Conservation (phyloP, 768 basidiomycete species). For the Nidularia pulvinata region DNA sequence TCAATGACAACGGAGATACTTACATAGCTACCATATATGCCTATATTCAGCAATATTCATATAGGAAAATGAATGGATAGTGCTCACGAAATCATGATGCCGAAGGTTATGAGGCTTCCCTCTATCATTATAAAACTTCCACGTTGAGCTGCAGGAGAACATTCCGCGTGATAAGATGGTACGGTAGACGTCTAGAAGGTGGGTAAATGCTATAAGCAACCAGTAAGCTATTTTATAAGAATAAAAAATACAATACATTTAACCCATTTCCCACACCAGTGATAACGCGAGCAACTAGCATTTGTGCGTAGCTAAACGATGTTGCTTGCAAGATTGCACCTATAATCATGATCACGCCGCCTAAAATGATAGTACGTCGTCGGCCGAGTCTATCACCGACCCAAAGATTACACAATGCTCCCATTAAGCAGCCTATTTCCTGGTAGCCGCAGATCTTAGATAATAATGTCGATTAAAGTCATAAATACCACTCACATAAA, state of each 20-base stretch:
- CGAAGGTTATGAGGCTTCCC: conserved; percentile 62
- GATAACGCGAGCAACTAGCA: conserved; percentile 59
- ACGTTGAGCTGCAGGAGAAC: conserved; percentile 55
- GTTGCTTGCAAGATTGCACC: conserved; percentile 63
- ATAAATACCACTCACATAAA: conserved; percentile 43
- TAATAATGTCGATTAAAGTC: neutral
- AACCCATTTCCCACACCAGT: conserved; percentile 70
- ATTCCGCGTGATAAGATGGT: conserved; percentile 66
- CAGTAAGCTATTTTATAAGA: neutral
- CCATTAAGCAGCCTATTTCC: conserved; percentile 67
- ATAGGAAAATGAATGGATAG: too few species aligned
- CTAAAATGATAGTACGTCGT: conserved; percentile 54
- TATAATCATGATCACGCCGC: conserved; percentile 58
- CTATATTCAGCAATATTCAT: too few species aligned
- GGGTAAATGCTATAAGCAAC: neutral
- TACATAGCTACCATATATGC: too few species aligned
- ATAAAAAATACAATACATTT: conserved; percentile 33
- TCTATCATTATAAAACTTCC: conserved; percentile 68
- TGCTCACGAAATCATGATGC: conserved; percentile 62
- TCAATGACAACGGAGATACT: too few species aligned
- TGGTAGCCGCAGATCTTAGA: conserved; percentile 11
- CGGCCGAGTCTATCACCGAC: conserved; percentile 61
- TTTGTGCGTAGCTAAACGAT: conserved; percentile 57
- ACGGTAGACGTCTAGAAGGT: conserved; percentile 56
- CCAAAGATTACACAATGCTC: conserved; percentile 63